Evolutionary conservation across 768 basidiomycete genomes (phyloP), one percentile per base, ranked within the genome.

Genomic region (Lepiota brunneoincarnata): DNA sequence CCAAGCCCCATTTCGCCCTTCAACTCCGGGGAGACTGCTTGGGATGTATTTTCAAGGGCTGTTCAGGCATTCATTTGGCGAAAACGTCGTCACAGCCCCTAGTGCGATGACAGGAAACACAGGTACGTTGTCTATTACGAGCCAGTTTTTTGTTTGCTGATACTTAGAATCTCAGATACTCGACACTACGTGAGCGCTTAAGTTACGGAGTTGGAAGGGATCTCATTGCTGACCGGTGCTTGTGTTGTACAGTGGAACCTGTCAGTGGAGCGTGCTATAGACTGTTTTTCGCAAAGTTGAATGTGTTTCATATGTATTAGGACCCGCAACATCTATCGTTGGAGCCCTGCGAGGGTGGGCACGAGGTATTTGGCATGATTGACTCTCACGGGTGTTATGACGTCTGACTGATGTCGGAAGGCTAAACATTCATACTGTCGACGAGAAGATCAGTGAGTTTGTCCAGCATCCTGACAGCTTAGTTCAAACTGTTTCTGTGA

Each of bases 61-160:
- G 64, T 68, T 6, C 67, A 68, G 36, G 67, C 67, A n/a, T 3
- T 51, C 63, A 0, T 68, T 68, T 54, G 67, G 67, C 10, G 17
- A 43, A 11, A 46, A 61, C 47, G 64, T 68, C 18, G 54, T 68
- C 35, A 61, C 66, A 5, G 58, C 67, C 10, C 67, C 67, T 6
- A 68, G 66, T 46, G 64, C 65, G 17, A 67, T 67, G 67, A 68
- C 67, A 1, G 67, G 67, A 15, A 68, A 68, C 47, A 68, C 67
- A 51, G 66, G 66, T 63, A 26, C 21, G 62, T 44, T 12, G 14
- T 23, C 4, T 50, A 38, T 38, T 18, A 46, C 3, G 10, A 18
- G 9, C 26, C 14, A 9, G 18, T 1, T 31, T n/a, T 52, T 28
- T n/a, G 47, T 56, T 14, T 28, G 36, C 14, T 17, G 48, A 48